Conservation (phyloP, 495 filamentous ascomycete genomes). For the Aspergillus sparsus region DNA sequence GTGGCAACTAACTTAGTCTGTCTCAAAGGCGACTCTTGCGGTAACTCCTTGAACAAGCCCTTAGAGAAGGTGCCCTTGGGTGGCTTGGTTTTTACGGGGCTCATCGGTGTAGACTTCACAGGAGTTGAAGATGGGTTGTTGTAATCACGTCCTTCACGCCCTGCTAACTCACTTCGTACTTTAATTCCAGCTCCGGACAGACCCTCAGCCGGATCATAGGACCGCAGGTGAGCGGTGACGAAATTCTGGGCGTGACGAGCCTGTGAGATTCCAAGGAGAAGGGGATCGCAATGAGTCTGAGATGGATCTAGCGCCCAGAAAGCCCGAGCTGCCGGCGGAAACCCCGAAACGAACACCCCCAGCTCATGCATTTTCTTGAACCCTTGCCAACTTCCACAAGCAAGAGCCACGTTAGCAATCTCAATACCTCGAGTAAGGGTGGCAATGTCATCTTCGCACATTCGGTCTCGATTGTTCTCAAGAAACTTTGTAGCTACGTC, state of each 20-base stretch:
- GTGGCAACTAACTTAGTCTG: slow-evolving; percentile 72
- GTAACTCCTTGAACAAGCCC: slow-evolving; percentile 37
- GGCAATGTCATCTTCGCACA: slow-evolving; percentile 58
- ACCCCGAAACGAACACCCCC: slow-evolving; percentile 67
- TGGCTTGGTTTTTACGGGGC: slow-evolving; percentile 31
- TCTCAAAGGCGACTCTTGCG: slow-evolving; percentile 54
- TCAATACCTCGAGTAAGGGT: slow-evolving; percentile 62
- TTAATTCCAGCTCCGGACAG: slow-evolving; percentile 52
- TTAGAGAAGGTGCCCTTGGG: slow-evolving; percentile 40
- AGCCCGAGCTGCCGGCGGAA: slow-evolving; percentile 52
- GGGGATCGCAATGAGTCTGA: slow-evolving; percentile 27
- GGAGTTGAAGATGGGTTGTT: slow-evolving; percentile 11
- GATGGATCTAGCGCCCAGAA: slow-evolving; percentile 64
- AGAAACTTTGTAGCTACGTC: slow-evolving; percentile 67
- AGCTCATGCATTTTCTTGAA: slow-evolving; percentile 74
- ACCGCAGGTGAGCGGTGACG: slow-evolving; percentile 54
- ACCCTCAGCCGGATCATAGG: slow-evolving; percentile 50
- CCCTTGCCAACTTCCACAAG: slow-evolving; percentile 61
- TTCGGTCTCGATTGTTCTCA: slow-evolving; percentile 48
- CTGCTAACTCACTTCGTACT: slow-evolving; percentile 33
- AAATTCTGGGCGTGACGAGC: slow-evolving; percentile 58
- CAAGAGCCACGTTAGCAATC: slow-evolving; percentile 59
- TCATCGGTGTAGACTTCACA: slow-evolving; percentile 24
- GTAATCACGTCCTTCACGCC: slow-evolving; percentile 23
- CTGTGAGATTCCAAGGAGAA: slow-evolving; percentile 58